Conservation (phyloP, 805 yeast genomes). For the Blastobotrys attinorum region DNA sequence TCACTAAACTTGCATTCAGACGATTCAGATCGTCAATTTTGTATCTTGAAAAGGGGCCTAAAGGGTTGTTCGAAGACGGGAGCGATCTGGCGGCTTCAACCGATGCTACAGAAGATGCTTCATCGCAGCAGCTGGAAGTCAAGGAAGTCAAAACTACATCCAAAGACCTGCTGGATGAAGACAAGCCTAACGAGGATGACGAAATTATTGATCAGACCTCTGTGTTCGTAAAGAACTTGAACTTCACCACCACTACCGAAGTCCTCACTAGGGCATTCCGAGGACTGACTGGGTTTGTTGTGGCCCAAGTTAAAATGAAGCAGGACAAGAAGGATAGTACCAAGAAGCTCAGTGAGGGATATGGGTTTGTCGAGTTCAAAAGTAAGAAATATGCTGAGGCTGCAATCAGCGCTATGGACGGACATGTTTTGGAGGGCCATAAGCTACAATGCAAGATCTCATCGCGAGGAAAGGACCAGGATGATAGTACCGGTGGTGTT, state of each 20-base stretch:
- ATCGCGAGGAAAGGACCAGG: conserved; percentile 46
- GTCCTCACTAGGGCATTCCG: conserved; percentile 57
- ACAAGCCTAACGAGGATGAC: conserved; percentile 15
- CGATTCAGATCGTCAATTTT: conserved; percentile 80
- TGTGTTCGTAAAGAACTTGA: conserved; percentile 84
- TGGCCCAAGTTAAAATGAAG: conserved; percentile 77
- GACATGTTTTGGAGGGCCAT: conserved; percentile 79
- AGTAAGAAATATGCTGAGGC: conserved; percentile 68
- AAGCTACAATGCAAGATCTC: conserved; percentile 83
- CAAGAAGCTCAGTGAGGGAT: conserved; percentile 84
- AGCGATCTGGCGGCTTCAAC: conserved; percentile 28
- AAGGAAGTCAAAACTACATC: conserved; percentile 35
- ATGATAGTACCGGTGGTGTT: conserved; percentile 14
- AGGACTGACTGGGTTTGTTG: conserved; percentile 66
- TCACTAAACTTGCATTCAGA: conserved; percentile 77
- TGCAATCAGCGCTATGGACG: conserved; percentile 70
- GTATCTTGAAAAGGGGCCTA: conserved; percentile 92
- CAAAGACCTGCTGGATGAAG: conserved; percentile 9
- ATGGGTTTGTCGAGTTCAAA: conserved; percentile 89
- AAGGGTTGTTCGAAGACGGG: conserved; percentile 49
- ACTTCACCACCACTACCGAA: conserved; percentile 63
- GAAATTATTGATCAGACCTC: conserved; percentile 44
- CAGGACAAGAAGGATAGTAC: conserved; percentile 73
- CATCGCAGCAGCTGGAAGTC: conserved; percentile 19
- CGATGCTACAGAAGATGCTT: conserved; percentile 1